Evolutionary conservation across 2,329 filamentous ascomycete species (phyloP), one percentile per base, ranked within the genome.

Genomic region (Scytalidium sp.): DNA sequence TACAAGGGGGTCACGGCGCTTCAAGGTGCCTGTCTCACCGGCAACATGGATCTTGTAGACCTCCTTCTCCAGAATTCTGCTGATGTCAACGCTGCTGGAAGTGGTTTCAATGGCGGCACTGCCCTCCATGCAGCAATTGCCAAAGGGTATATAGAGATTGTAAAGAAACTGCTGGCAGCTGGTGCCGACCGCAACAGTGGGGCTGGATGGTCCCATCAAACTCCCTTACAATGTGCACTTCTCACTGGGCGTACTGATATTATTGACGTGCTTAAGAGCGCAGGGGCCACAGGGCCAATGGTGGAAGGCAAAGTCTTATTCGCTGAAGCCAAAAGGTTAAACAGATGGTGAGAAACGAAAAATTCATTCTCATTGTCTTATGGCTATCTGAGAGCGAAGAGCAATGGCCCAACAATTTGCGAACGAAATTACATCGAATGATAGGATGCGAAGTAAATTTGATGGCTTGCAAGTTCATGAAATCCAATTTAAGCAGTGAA

Each of bases 41-140:
- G 70, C 66, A 17, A 72, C 61, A 22, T 72, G 54, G 50, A 72
- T 71, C 1, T 48, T 8, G 54, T 58, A 17, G 55, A 55, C 8
- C 54, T 55, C 22, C 55, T 61, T 41, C 55, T 63, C 20, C 55
- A 53, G 47, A 46, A 40, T 25, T n/a, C 20, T 15, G 49, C 49
- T 19, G 46, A 52, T 47, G 46, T 54, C 4, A 54, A 54, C 47
- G 40, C 41, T 43, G 19, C 9, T 9, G 45, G 32, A 8, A 21
- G 32, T 8, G 25, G 41, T 27, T 56, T 54, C 49, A 49, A 51
- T 22, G 70, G 52, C 51, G 65, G 56, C 56, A 76, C 51, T 60
- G 71, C 58, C 53, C 69, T 66, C 60, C 7, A 23, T 47, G 49
- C 39, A 50, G 55, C 55, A 10, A 39, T 53, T 29, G 22, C 29